Percentiles rank a stretch among this genome's conserved stretches.
These are phyloP conservation scores for Pyricularia pennisetigena DNA, from an alignment of 2,329 filamentous ascomycete species.

Conservation along the genomic window DNA sequence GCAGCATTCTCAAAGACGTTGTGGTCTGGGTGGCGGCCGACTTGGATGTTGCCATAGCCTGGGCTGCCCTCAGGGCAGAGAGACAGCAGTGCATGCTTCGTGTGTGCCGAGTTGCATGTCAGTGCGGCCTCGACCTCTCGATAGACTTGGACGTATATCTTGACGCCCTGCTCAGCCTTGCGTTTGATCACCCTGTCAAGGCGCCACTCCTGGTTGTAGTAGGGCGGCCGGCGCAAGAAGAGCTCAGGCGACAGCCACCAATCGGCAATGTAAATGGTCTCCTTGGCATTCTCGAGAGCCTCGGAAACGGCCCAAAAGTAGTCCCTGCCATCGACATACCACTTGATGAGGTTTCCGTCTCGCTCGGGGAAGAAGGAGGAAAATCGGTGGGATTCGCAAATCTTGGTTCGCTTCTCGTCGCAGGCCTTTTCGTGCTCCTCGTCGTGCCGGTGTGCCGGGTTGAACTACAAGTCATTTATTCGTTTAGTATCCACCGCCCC, in stretches of 20 bases:
- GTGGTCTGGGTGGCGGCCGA: slow-evolving; percentile 91
- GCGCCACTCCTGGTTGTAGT: slow-evolving; percentile 74
- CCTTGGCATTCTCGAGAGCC: slow-evolving; percentile 80
- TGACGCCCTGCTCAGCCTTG: slow-evolving; percentile 82
- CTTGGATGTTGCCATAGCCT: slow-evolving; percentile 77
- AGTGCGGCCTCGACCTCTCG: slow-evolving; percentile 74
- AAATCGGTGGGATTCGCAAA: slow-evolving; percentile 70
- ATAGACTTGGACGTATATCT: slow-evolving; percentile 90
- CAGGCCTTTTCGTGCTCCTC: slow-evolving; percentile 81
- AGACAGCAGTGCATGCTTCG: slow-evolving; percentile 72
- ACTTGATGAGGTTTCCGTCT: slow-evolving; percentile 81
- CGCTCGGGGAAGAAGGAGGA: slow-evolving; percentile 84
- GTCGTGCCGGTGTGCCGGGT: slow-evolving; percentile 83
- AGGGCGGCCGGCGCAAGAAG: slow-evolving; percentile 77
- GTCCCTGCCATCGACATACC: slow-evolving; percentile 92
- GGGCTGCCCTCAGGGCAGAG: slow-evolving; percentile 74
- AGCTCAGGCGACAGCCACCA: slow-evolving; percentile 94
- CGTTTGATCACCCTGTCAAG: slow-evolving; percentile 82
- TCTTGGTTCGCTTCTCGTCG: slow-evolving; percentile 66
- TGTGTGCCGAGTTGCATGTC: slow-evolving; percentile 88
- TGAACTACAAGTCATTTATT: slow-evolving; percentile 42
- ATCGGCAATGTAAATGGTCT: slow-evolving; percentile 91
- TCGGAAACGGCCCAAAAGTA: slow-evolving; percentile 93
- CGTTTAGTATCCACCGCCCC: not conserved
- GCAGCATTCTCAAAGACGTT: slow-evolving; percentile 88